A percentile compares a stretch with the other conserved stretches of the same genome.
Conservation (phyloP, 495 filamentous ascomycete genomes). For the Penicillium silybi region DNA sequence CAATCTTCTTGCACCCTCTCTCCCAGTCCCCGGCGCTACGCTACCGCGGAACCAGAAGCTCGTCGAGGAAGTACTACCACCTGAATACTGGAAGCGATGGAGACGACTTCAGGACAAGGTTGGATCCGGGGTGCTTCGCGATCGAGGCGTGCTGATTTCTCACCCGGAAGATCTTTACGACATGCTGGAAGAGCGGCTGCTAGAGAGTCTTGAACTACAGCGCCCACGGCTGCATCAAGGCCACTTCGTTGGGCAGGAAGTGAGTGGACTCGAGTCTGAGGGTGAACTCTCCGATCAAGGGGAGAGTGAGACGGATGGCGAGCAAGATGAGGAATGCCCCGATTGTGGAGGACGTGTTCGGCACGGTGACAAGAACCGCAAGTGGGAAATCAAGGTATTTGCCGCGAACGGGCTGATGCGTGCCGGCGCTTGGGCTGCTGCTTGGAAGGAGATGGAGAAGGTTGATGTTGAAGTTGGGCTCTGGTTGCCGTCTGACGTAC, state of each 20-base stretch:
- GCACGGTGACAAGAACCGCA: conserved; percentile 43
- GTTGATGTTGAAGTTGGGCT: conserved; percentile 90
- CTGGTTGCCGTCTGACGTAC: conserved; percentile 54
- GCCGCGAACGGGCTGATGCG: conserved; percentile 92
- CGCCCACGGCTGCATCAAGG: conserved; percentile 73
- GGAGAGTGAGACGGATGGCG: conserved; percentile 33
- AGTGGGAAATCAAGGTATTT: conserved; percentile 85
- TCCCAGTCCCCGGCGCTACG: conserved; percentile 56
- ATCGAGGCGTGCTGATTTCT: conserved; percentile 79
- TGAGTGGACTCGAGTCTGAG: conserved; percentile 32
- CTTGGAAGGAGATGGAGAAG: conserved; percentile 96
- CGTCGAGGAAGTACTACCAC: conserved; percentile 54
- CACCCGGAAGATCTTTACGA: conserved; percentile 92
- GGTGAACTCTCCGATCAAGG: conserved; percentile 26
- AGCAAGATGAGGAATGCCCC: conserved; percentile 54
- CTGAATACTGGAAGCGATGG: conserved; percentile 65
- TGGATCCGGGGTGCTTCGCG: conserved; percentile 64
- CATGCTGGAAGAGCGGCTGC: conserved; percentile 83
- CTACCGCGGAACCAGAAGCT: conserved; percentile 43
- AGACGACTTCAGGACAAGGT: conserved; percentile 70
- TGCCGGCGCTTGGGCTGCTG: conserved; percentile 86
- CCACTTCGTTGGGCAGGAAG: conserved; percentile 53
- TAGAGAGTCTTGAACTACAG: conserved; percentile 80
- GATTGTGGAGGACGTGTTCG: conserved; percentile 53
- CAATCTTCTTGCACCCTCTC: conserved; percentile 69